phyloP scores from a whole-genome alignment of 208 protist species.

The Acanthamoeba healyi region DNA sequence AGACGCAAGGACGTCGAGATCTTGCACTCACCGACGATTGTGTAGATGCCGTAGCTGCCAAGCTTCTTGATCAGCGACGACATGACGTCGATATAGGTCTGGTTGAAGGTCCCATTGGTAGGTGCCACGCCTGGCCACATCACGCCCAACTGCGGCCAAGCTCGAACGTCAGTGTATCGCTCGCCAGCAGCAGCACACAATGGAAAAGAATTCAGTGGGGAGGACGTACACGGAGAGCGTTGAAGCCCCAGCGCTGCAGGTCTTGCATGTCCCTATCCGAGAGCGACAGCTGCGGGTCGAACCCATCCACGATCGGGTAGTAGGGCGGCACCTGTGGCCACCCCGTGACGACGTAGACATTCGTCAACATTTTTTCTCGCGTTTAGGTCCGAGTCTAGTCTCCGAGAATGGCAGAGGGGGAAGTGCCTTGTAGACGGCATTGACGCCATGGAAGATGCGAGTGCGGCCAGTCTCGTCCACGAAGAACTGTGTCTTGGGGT shows the following conservation, averaged over 20 bases:
- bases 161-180: neutral
- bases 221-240: slow-evolving; percentile 72
- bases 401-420: neutral
- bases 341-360: no score
- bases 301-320: slow-evolving; percentile 28
- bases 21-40: slow-evolving; percentile 77
- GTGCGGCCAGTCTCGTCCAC: slow-evolving; percentile 78
- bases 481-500: slow-evolving; percentile 76
- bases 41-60: slow-evolving; percentile 75
- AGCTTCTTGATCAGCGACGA: slow-evolving; percentile 74
- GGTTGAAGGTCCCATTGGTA: slow-evolving; percentile 73
- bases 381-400: no score
- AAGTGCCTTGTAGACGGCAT: slow-evolving; percentile 82
- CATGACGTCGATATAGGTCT: slow-evolving; percentile 83
- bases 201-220: neutral
- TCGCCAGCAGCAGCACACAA: neutral
- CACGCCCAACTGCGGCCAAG: slow-evolving; percentile 65
- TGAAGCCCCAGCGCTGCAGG: slow-evolving; percentile 82
- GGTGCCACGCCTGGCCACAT: slow-evolving; percentile 87
- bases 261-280: slow-evolving; percentile 67
- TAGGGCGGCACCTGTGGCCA: slow-evolving; percentile 53
- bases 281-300: slow-evolving; percentile 71
- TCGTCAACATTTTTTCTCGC: no score
- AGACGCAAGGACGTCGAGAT: neutral
- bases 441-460: slow-evolving; percentile 84